Percentiles rank a stretch among this genome's conserved stretches.
Evolutionary conservation across 2,329 filamentous ascomycete genomes (phyloP).

Genomic region (Calonectria naviculata): DNA sequence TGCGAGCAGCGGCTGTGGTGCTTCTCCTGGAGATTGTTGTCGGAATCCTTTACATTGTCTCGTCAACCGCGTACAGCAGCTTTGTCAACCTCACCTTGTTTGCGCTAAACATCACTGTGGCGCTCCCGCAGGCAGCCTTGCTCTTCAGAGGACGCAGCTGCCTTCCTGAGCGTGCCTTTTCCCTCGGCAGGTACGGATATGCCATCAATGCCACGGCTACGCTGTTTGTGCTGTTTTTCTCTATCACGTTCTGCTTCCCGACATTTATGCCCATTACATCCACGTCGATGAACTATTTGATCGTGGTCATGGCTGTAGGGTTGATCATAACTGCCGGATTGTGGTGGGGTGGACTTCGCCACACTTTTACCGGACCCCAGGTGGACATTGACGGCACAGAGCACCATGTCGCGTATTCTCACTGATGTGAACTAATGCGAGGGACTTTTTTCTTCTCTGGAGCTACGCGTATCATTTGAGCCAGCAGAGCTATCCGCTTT

Average conservation of each 20-base stretch:
- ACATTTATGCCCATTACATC: conserved; percentile 28
- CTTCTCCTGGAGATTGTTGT: conserved; percentile 40
- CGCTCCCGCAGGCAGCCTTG: conserved; percentile 34
- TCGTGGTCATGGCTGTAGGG: conserved; percentile 38
- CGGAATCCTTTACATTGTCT: conserved; percentile 37
- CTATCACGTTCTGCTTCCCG: conserved; percentile 39
- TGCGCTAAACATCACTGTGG: conserved; percentile 39
- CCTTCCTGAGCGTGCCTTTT: conserved; percentile 38
- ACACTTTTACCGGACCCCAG: conserved; percentile 35
- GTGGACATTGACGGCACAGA: conserved; percentile 15
- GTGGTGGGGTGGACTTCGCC: conserved; percentile 33
- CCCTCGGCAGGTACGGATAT: conserved; percentile 37
- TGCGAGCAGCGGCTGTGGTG: conserved; percentile 39
- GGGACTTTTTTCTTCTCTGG: no score
- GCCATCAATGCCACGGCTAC: conserved; percentile 32
- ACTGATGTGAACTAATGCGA: no score
- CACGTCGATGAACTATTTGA: conserved; percentile 39
- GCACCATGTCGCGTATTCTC: not conserved
- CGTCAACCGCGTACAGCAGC: conserved; percentile 37
- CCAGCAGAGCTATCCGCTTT: no score
- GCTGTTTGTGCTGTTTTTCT: conserved; percentile 35
- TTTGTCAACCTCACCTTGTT: conserved; percentile 39
- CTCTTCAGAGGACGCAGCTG: conserved; percentile 35
- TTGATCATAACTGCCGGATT: conserved; percentile 27
- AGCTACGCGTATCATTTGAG: no score